phyloP scores from a whole-genome alignment of 139 green algal genomes.

The Chlamydomonas eustigma region DNA sequence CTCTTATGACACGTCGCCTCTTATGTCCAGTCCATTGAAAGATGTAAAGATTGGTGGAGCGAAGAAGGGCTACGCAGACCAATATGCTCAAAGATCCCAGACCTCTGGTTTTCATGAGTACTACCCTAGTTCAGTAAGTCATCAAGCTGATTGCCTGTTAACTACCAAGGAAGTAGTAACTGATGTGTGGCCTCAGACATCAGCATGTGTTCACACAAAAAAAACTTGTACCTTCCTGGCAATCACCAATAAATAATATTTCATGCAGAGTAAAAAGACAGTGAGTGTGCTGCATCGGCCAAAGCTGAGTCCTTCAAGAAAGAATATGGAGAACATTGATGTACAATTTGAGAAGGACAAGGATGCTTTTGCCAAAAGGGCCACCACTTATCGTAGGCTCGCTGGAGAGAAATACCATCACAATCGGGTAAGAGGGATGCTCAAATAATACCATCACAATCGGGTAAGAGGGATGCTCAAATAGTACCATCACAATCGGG shows the following conservation, averaged over 20 bases:
- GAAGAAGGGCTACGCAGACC: not conserved
- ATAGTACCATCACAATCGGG: too few relatives aligned
- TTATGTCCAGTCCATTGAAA: too few relatives aligned
- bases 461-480: too few relatives aligned
- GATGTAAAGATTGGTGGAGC: too few relatives aligned
- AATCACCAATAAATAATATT: too few relatives aligned
- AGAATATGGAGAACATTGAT: conserved; percentile 13
- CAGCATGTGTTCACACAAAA: too few relatives aligned
- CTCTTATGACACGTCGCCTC: too few relatives aligned
- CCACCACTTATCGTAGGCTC: not conserved
- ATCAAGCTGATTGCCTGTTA: too few relatives aligned
- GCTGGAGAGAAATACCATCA: conserved; percentile 11
- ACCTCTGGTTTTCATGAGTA: not conserved
- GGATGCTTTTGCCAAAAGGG: conserved; percentile 10
- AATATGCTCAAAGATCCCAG: not conserved
- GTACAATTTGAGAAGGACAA: conserved; percentile 1
- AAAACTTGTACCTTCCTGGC: too few relatives aligned
- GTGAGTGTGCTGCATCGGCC: not conserved
- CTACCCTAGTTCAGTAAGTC: not conserved
- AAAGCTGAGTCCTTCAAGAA: not conserved
- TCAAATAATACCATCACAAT: not conserved
- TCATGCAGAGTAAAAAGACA: not conserved
- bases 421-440: not conserved
- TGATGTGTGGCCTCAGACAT: too few relatives aligned
- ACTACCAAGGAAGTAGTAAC: too few relatives aligned